These are phyloP conservation scores for Acmispon strigosus DNA, from an alignment of 306 rosid genomes.

Conservation along the genomic window DNA sequence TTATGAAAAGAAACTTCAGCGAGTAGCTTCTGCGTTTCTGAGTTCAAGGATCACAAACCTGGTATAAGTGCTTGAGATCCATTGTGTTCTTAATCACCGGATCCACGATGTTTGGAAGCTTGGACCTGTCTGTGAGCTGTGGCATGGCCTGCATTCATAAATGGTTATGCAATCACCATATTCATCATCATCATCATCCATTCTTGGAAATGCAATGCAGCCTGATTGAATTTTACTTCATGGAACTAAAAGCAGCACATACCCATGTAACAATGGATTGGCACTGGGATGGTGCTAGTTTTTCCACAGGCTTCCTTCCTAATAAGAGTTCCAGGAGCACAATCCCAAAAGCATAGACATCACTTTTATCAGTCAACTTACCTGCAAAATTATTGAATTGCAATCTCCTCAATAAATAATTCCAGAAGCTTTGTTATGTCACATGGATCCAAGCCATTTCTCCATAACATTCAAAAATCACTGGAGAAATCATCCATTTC, in stretches of 20 bases:
- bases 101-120: constrained; percentile 79
- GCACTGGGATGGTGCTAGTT: constrained; percentile 75
- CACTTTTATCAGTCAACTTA: constrained; percentile 90
- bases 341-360: constrained; percentile 88
- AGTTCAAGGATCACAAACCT: constrained; percentile 38
- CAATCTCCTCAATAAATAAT: background rate
- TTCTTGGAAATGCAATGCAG: background rate
- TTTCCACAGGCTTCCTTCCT: constrained; percentile 84
- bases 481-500: background rate
- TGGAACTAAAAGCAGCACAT: constrained; percentile 17
- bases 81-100: constrained; percentile 67
- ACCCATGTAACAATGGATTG: constrained; percentile 99
- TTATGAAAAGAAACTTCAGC: no score
- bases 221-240: background rate
- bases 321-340: constrained; percentile 83
- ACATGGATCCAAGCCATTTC: background rate
- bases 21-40: no score
- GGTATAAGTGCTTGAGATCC: constrained; percentile 85
- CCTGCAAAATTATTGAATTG: constrained; percentile 34
- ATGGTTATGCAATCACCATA: no score
- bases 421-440: background rate
- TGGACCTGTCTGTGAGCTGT: constrained; percentile 83
- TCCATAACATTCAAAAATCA: background rate
- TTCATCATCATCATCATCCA: background rate
- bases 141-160: constrained; percentile 85